These are phyloP conservation scores for Rhodocollybia butyracea DNA, from an alignment of 768 basidiomycete species.

Conservation along the genomic window DNA sequence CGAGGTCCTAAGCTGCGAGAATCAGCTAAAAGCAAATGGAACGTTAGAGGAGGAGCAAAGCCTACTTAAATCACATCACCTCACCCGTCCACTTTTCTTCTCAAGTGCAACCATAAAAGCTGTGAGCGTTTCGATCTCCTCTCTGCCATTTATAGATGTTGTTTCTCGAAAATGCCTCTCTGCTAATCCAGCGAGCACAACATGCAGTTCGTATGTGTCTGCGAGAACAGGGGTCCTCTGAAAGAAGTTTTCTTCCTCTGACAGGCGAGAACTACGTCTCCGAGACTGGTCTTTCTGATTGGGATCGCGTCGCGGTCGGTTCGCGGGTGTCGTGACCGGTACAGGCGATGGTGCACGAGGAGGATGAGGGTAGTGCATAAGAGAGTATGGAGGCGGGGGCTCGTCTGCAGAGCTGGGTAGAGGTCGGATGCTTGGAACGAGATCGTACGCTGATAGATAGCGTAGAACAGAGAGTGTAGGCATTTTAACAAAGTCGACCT, in stretches of 20 bases:
- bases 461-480: slow-evolving; percentile 63
- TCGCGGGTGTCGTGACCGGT: slow-evolving; percentile 54
- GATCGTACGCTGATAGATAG: slow-evolving; percentile 71
- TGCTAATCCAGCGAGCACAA: slow-evolving; percentile 62
- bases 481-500: slow-evolving; percentile 78
- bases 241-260: slow-evolving; percentile 56
- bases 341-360: slow-evolving; percentile 53
- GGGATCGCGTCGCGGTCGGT: slow-evolving; percentile 68
- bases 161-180: slow-evolving; percentile 72
- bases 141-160: slow-evolving; percentile 44
- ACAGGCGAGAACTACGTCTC: slow-evolving; percentile 66
- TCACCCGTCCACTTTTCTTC: slow-evolving; percentile 24
- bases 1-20: too few relatives aligned
- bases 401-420: slow-evolving; percentile 64
- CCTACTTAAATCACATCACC: too few relatives aligned
- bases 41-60: too few relatives aligned
- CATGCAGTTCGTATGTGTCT: slow-evolving; percentile 67
- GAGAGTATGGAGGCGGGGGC: slow-evolving; percentile 64
- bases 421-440: slow-evolving; percentile 68
- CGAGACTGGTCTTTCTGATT: slow-evolving; percentile 57
- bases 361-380: slow-evolving; percentile 44
- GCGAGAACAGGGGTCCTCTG: slow-evolving; percentile 63
- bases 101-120: slow-evolving; percentile 78
- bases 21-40: too few relatives aligned
- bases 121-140: slow-evolving; percentile 80